Base-by-base conservation (phyloP, 2,329 filamentous ascomycete species). In the Cordyceps pruinosa region DNA sequence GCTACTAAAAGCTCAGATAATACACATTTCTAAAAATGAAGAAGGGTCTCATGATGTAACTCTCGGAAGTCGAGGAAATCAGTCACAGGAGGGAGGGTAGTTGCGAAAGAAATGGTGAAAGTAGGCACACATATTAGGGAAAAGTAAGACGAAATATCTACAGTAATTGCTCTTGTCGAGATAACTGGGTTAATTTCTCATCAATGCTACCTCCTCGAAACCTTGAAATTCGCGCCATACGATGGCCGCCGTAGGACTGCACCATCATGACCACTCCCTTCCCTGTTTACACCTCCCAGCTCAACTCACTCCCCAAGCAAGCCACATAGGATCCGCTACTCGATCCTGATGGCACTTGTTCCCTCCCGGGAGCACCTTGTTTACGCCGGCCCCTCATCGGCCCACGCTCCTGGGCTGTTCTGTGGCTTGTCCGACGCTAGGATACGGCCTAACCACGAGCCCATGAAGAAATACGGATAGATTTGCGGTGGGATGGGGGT, bases 401-500 rank as follows among this genome's bases (percentile, higher is more conserved):
- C 26, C 32, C 47, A 13, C 34, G 23, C 34, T 28, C 26, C 23
- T 50, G n/a, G 37, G n/a, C 21, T 13, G 10, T 41, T 25, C 17
- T 15, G 4, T 23, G 49, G 49, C 49, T 52, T 52, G 35, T 42
- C n/a, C n/a, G 7, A 54, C 39, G 30, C 39, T 44, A 52, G 35
- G 13, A 41, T 41, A 21, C 23, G 21, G 48, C 23, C 35, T 41
- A 39, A 9, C 9, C n/a, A 19, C 25, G 5, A 26, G 49, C 19
- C 12, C 37, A n/a, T 45, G 42, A 35, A 28, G 30, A 39, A 47
- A 47, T 47, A 55, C 52, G 52, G 52, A 39, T 55, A 55, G 52
- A 55, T 55, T 46, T 37, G 52, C 52, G 52, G 32, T 46, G 41
- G 49, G 37, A 37, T 54, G 51, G 41, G 41, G 30, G 51, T 44